Conservation (phyloP, 805 yeast species). For the Wickerhamiella lipophila region DNA sequence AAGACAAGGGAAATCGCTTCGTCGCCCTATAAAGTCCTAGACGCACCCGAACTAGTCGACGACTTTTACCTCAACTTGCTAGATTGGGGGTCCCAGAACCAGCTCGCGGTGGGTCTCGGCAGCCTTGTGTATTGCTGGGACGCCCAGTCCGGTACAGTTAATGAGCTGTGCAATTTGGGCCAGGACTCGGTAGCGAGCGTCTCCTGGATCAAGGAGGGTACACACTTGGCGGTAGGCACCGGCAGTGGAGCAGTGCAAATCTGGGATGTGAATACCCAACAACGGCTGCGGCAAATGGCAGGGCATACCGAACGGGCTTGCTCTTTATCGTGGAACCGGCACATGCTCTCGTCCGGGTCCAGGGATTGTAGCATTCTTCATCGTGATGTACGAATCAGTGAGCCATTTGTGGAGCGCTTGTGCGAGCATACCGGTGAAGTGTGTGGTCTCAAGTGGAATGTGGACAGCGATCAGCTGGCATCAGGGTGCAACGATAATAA, state of each 20-base stretch:
- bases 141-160: conserved; percentile 71
- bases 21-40: conserved; percentile 84
- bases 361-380: conserved; percentile 75
- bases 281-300: conserved; percentile 79
- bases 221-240: conserved; percentile 90
- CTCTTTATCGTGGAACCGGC: conserved; percentile 88
- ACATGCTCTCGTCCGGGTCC: conserved; percentile 75
- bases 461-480: conserved; percentile 80
- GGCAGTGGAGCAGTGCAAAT: conserved; percentile 77
- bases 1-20: conserved; percentile 65
- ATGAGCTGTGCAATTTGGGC: conserved; percentile 60
- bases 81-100: conserved; percentile 89
- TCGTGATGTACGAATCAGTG: conserved; percentile 80
- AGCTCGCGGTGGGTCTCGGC: conserved; percentile 82
- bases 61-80: conserved; percentile 85
- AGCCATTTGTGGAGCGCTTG: conserved; percentile 61
- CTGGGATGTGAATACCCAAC: conserved; percentile 77
- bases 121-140: conserved; percentile 85
- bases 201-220: conserved; percentile 89
- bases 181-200: conserved; percentile 68
- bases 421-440: conserved; percentile 83
- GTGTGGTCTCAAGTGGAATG: conserved; percentile 91
- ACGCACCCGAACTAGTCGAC: conserved; percentile 90
- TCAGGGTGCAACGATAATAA: conserved; percentile 93
- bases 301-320: conserved; percentile 82